A percentile compares a stretch with the other conserved stretches of the same genome.
phyloP scores from a whole-genome alignment of 352 stramenopile species.

The Phytophthora cactorum region DNA sequence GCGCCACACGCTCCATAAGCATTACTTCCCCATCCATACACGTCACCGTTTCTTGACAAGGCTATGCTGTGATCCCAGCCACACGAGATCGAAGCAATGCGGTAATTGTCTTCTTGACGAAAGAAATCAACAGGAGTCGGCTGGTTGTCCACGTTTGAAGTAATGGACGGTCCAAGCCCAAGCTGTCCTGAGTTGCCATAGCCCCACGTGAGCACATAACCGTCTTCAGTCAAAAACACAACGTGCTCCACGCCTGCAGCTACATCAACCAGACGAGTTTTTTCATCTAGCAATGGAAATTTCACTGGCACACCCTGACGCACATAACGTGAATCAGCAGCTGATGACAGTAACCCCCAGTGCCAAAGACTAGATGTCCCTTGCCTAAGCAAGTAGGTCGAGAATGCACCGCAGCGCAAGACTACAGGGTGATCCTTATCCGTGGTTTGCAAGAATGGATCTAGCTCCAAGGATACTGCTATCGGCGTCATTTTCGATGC shows the following conservation, averaged over 20 bases:
- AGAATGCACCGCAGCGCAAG: constrained; percentile 44
- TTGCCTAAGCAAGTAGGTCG: constrained; percentile 35
- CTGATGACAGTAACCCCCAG: constrained; percentile 42
- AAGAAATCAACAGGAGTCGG: constrained; percentile 40
- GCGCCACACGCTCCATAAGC: constrained; percentile 42
- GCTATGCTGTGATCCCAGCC: constrained; percentile 51
- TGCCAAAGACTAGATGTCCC: constrained; percentile 35
- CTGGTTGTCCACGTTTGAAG: constrained; percentile 17
- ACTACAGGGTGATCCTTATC: not conserved
- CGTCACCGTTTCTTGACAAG: constrained; percentile 17
- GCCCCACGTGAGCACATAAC: constrained; percentile 49
- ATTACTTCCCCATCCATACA: constrained; percentile 56
- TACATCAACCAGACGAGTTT: constrained; percentile 29
- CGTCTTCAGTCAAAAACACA: constrained; percentile 31
- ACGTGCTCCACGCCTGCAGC: constrained; percentile 40
- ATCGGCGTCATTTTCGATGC: constrained; percentile 32
- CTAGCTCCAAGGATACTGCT: constrained; percentile 13
- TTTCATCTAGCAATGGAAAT: constrained; percentile 27
- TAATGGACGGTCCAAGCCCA: constrained; percentile 32
- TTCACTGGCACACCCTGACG: constrained; percentile 24
- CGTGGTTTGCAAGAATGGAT: constrained; percentile 10
- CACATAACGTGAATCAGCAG: constrained; percentile 13
- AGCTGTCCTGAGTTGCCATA: constrained; percentile 40
- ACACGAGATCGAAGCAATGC: constrained; percentile 30
- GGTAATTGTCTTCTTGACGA: constrained; percentile 9